Evolutionary conservation across 805 yeast species (phyloP).

Genomic region (Yamadazyma insecticola): DNA sequence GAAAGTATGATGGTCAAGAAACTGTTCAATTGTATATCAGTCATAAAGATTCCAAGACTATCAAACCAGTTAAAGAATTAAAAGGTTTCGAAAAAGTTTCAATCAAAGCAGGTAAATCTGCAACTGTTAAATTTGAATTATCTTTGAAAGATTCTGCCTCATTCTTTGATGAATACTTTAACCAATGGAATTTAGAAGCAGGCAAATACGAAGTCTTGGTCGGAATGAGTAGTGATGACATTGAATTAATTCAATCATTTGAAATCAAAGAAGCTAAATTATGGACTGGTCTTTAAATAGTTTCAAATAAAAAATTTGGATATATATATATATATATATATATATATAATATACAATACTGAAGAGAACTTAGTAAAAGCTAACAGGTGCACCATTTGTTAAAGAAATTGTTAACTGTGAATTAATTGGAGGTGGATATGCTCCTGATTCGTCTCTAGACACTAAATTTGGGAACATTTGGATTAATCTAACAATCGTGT

Average conservation of each 20-base stretch:
- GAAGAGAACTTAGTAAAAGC: too few relatives aligned
- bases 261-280: constrained; percentile 9
- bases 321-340: too few relatives aligned
- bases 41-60: constrained; percentile 30
- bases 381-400: constrained; percentile 12
- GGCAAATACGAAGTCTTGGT: constrained; percentile 49
- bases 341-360: too few relatives aligned
- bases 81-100: constrained; percentile 53
- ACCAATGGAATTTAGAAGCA: constrained; percentile 47
- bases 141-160: constrained; percentile 47
- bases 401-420: constrained; percentile 14
- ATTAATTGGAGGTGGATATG: constrained; percentile 14
- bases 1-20: constrained; percentile 47
- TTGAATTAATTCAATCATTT: constrained; percentile 15
- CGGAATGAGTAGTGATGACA: constrained; percentile 36
- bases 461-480: constrained; percentile 21
- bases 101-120: constrained; percentile 40
- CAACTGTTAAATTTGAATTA: constrained; percentile 32
- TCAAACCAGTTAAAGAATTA: constrained; percentile 58
- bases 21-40: constrained; percentile 52
- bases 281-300: constrained; percentile 11
- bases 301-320: too few relatives aligned
- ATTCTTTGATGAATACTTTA: constrained; percentile 45
- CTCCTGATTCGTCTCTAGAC: constrained; percentile 5
- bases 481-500: constrained; percentile 33